phyloP scores from a whole-genome alignment of 225 moss, liverwort and hornwort genomes.

The Bryum argenteum region DNA sequence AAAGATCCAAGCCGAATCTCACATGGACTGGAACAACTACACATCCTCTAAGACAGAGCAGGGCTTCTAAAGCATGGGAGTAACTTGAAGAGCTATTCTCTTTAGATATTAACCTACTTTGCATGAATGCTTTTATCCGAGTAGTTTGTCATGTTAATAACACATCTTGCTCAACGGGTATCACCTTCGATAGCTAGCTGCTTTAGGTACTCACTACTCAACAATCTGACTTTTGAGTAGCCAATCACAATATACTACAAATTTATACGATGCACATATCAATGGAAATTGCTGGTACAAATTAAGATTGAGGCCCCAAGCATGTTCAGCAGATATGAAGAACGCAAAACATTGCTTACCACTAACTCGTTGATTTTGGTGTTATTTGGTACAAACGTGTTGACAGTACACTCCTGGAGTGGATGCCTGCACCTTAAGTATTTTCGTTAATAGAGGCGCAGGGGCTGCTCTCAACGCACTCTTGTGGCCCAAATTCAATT shows the following conservation, averaged over 20 bases:
- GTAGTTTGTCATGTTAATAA: conserved; percentile 79
- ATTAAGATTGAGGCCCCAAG: background rate
- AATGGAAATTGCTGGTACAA: conserved; percentile 4
- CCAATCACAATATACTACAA: background rate
- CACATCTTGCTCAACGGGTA: conserved; percentile 58
- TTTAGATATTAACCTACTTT: conserved; percentile 66
- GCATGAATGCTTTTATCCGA: conserved; percentile 94
- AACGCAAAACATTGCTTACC: conserved; percentile 44
- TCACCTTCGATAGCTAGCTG: conserved; percentile 21
- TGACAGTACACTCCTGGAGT: conserved; percentile 87
- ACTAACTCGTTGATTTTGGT: conserved; percentile 58
- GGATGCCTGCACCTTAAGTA: conserved; percentile 70
- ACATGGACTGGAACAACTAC: conserved; percentile 17
- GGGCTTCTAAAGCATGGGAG: conserved; percentile 5
- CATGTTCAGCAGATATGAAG: background rate
- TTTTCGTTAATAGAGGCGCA: background rate
- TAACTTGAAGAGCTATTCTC: background rate
- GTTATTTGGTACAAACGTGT: conserved; percentile 91
- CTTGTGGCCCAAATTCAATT: conserved; percentile 14
- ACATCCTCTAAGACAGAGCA: conserved; percentile 11
- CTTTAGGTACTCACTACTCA: background rate
- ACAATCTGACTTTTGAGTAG: conserved; percentile 15
- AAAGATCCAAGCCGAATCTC: background rate
- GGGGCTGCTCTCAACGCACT: conserved; percentile 1
- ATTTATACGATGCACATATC: background rate